These are phyloP conservation scores for Amanita polypyramis DNA, from an alignment of 768 basidiomycete genomes.

Conservation along the genomic window DNA sequence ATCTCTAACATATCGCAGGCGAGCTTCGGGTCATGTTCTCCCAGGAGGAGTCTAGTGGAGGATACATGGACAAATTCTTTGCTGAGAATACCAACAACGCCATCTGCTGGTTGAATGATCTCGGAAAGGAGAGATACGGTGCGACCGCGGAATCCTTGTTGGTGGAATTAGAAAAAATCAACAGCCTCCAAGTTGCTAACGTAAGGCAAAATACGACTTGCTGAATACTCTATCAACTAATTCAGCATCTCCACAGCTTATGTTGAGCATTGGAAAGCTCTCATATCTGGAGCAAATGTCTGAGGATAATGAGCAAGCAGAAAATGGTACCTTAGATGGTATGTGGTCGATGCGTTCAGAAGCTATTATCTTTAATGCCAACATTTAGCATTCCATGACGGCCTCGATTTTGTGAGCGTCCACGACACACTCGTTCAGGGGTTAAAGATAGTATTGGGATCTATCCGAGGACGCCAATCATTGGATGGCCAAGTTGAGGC, in stretches of 20 bases:
- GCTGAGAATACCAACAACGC: slow-evolving; percentile 41
- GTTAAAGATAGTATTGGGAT: slow-evolving; percentile 39
- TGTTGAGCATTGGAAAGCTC: slow-evolving; percentile 88
- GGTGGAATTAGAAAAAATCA: slow-evolving; percentile 44
- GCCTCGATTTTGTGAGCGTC: slow-evolving; percentile 78
- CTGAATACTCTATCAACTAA: neutral
- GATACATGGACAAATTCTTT: slow-evolving; percentile 69
- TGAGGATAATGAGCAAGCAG: slow-evolving; percentile 33
- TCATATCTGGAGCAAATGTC: slow-evolving; percentile 72
- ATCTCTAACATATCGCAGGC: slow-evolving; percentile 30
- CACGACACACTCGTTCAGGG: slow-evolving; percentile 61
- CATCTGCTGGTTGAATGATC: slow-evolving; percentile 83
- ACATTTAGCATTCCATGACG: slow-evolving; percentile 67
- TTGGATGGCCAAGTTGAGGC: slow-evolving; percentile 60
- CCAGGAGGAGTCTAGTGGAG: slow-evolving; percentile 51
- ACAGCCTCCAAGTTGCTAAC: slow-evolving; percentile 63
- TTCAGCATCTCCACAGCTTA: slow-evolving; percentile 41
- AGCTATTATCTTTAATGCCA: neutral
- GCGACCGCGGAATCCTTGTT: slow-evolving; percentile 56
- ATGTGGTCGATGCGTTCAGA: slow-evolving; percentile 10
- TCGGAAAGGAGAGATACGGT: slow-evolving; percentile 58
- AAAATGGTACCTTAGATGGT: slow-evolving; percentile 52
- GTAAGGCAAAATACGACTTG: slow-evolving; percentile 32
- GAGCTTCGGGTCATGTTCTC: slow-evolving; percentile 77
- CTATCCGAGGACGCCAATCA: slow-evolving; percentile 47